These are phyloP conservation scores for Skeletonema menzelii DNA, from an alignment of 108 stramenopile genomes.

Conservation along the genomic window DNA sequence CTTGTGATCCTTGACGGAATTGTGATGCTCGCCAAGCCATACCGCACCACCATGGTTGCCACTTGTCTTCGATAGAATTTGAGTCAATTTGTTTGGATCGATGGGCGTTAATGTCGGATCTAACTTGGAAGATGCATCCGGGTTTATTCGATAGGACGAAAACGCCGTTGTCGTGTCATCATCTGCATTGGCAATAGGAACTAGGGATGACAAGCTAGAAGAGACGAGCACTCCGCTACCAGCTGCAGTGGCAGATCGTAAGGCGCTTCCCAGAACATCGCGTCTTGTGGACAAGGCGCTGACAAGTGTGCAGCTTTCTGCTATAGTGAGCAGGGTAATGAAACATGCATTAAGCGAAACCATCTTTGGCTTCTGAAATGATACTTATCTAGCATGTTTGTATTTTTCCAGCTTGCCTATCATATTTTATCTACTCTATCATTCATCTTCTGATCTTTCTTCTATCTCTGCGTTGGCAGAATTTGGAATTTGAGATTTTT, in stretches of 20 bases:
- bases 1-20: conserved; percentile 58
- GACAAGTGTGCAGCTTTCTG: neutral
- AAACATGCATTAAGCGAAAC: neutral
- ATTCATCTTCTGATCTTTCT: no score
- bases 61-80: neutral
- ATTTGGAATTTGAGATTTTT: no score
- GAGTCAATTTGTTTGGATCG: neutral
- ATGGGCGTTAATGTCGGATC: neutral
- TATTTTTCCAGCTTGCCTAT: no score
- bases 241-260: neutral
- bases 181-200: neutral
- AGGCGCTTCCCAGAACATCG: neutral
- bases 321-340: neutral
- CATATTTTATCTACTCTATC: no score
- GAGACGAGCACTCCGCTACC: neutral
- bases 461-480: no score
- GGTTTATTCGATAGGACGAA: neutral
- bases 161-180: neutral
- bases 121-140: neutral
- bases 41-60: conserved; percentile 36
- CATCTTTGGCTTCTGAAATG: no score
- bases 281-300: neutral
- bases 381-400: no score
- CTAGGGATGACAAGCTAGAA: neutral
- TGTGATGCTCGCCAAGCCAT: conserved; percentile 81